These are phyloP conservation scores for Phlegmacium glaucopus DNA, from an alignment of 768 basidiomycete genomes.

Conservation along the genomic window DNA sequence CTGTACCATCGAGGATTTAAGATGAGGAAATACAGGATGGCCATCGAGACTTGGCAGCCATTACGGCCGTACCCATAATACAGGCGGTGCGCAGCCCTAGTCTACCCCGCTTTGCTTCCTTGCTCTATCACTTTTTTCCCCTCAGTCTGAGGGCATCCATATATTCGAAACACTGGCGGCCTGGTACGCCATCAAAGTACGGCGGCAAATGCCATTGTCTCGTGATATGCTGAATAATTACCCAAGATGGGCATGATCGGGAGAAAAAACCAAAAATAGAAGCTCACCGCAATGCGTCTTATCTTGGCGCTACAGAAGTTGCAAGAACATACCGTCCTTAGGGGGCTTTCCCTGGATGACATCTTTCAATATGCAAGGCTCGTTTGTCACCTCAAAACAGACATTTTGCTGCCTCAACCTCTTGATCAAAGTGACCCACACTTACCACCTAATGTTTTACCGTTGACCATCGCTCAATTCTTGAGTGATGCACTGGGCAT, in stretches of 20 bases:
- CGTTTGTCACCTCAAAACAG: slow-evolving; percentile 3
- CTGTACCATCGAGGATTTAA: too few species aligned
- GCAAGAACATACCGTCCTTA: neutral
- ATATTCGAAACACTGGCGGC: neutral
- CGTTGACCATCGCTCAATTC: slow-evolving; percentile 4
- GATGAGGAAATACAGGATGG: too few species aligned
- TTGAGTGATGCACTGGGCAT: slow-evolving; percentile 1
- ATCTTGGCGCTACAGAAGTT: neutral
- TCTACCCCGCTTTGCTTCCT: too few species aligned
- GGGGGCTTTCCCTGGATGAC: neutral
- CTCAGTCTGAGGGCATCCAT: neutral
- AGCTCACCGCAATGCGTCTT: neutral
- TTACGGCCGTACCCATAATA: too few species aligned
- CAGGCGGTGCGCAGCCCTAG: too few species aligned
- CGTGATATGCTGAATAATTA: neutral
- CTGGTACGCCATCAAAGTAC: neutral
- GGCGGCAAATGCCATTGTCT: neutral
- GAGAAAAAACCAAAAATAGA: neutral
- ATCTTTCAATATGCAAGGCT: slow-evolving; percentile 2
- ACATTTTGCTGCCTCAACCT: slow-evolving; percentile 10
- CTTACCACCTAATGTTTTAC: slow-evolving; percentile 5
- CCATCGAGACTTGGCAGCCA: too few species aligned
- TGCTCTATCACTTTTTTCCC: too few species aligned
- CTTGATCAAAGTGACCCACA: slow-evolving; percentile 2
- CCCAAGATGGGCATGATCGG: neutral